A percentile compares a stretch with the other conserved stretches of the same genome.
Conservation (phyloP, 306 rosid species). For the Trifolium fragiferum region DNA sequence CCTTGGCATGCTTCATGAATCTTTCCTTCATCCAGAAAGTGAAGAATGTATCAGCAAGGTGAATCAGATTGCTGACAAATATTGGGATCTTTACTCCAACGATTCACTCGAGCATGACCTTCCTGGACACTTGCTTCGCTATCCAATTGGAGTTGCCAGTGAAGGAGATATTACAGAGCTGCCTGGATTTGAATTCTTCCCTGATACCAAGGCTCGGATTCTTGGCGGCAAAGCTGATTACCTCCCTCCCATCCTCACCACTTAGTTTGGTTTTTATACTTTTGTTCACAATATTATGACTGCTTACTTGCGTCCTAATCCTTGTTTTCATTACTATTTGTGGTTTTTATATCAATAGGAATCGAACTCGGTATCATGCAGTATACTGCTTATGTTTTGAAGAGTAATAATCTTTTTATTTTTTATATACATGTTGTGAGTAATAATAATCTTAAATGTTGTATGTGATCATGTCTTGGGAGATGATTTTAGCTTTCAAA, state of each 20-base stretch:
- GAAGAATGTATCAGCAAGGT: slow-evolving; percentile 64
- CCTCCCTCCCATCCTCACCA: slow-evolving; percentile 78
- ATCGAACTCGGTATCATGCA: background rate
- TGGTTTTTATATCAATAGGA: background rate
- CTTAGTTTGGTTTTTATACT: slow-evolving; percentile 48
- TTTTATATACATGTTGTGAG: background rate
- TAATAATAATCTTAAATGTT: slow-evolving; percentile 42
- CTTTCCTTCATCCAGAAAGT: slow-evolving; percentile 55
- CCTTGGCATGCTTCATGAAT: slow-evolving; percentile 69
- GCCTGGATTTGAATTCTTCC: slow-evolving; percentile 70
- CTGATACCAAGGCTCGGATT: slow-evolving; percentile 73
- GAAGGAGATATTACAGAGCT: slow-evolving; percentile 62
- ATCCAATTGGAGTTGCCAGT: slow-evolving; percentile 54
- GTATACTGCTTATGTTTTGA: slow-evolving; percentile 2
- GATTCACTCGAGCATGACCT: slow-evolving; percentile 68
- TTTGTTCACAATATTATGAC: slow-evolving; percentile 3
- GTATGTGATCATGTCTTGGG: background rate
- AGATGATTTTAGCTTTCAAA: background rate
- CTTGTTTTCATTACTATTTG: slow-evolving; percentile 22
- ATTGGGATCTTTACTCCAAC: slow-evolving; percentile 68
- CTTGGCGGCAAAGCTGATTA: slow-evolving; percentile 69
- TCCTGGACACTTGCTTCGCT: slow-evolving; percentile 78
- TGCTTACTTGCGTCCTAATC: slow-evolving; percentile 35
- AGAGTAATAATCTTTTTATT: slow-evolving; percentile 22
- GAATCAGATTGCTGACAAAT: slow-evolving; percentile 69